Base-by-base conservation (phyloP, 176 grass and related monocot species). In the Neostapfia colusana region DNA sequence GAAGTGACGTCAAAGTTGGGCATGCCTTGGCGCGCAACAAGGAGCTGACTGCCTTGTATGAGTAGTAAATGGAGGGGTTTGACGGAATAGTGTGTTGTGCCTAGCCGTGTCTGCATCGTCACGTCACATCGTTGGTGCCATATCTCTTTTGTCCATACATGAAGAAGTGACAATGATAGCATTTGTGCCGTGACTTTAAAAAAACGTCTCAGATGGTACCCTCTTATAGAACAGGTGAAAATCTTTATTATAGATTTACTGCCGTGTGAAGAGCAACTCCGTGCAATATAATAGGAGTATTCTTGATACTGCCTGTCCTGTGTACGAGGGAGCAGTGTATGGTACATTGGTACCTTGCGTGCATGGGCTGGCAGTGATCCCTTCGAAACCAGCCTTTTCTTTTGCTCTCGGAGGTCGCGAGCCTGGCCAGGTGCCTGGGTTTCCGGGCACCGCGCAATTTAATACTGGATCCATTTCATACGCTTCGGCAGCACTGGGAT, bases 21-120 rank as follows among this genome's bases (percentile, higher is more conserved):
- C 4, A 12, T 59, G 53, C 75, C 79, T 60, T 50, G 80, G 68
- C 63, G 67, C 71, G 67, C 45, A 87, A 72, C 74, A 73, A 67
- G 67, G 56, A 61, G 39, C 59, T 50, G 51, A 36, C 43, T 69
- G 35, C 63, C 75, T 38, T 74, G 69, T 63, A 70, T 31, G n/a
- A n/a, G n/a, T n/a, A n/a, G n/a, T 48, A 69, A 50, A 42, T 73
- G 73, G 70, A 61, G 20, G 12, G 37, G 17, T 4, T 36, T 16
- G 36, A 70, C 58, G n/a, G 51, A 74, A 34, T 60, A 8, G 72
- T 59, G 26, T 62, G 26, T 10, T 43, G 53, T 69, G 65, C 26
- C 39, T 70, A 6, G 68, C 68, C 68, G 24, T 70, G 71, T 24
- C 14, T 45, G 38, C 65, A 64, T 76, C 72, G 64, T 86, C 64